phyloP scores from a whole-genome alignment of 2,329 filamentous ascomycete genomes.

The Aspergillus hortae region DNA sequence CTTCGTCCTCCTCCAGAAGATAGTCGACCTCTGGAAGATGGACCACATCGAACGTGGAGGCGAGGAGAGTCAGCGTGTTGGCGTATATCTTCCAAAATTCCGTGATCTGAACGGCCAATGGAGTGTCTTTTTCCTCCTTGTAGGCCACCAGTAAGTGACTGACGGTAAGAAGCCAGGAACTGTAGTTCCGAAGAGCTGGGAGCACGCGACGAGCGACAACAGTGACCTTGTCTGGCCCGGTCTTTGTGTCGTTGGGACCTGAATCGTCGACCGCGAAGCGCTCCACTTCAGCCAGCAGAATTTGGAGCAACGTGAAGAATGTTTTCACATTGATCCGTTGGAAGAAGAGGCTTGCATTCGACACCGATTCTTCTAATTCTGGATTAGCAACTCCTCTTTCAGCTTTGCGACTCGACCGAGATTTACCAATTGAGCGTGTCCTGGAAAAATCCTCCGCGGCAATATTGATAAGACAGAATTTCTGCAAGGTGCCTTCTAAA shows the following conservation, averaged over 20 bases:
- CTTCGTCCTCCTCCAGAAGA: constrained; percentile 65
- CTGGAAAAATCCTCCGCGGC: constrained; percentile 73
- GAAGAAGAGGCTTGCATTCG: constrained; percentile 53
- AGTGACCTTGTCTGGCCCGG: constrained; percentile 50
- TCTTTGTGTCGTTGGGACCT: constrained; percentile 37
- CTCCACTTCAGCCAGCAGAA: constrained; percentile 67
- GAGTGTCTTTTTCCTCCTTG: constrained; percentile 46
- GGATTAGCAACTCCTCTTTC: constrained; percentile 13
- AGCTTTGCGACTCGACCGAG: constrained; percentile 4
- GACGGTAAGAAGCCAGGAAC: constrained; percentile 61
- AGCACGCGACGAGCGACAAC: constrained; percentile 59
- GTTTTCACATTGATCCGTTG: constrained; percentile 75
- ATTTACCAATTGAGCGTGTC: constrained; percentile 56
- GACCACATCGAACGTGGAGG: constrained; percentile 56
- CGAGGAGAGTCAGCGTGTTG: constrained; percentile 57
- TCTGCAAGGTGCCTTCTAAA: constrained; percentile 64
- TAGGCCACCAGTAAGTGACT: constrained; percentile 54
- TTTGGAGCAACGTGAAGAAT: constrained; percentile 67
- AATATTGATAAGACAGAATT: constrained; percentile 82
- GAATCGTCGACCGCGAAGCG: constrained; percentile 51
- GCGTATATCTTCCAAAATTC: constrained; percentile 65
- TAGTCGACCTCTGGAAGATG: constrained; percentile 57
- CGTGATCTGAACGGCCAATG: constrained; percentile 55
- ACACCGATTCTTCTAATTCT: constrained; percentile 47
- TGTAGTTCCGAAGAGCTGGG: constrained; percentile 64